Conservation (phyloP, 208 protist species). For the Leishmania mexicana region DNA sequence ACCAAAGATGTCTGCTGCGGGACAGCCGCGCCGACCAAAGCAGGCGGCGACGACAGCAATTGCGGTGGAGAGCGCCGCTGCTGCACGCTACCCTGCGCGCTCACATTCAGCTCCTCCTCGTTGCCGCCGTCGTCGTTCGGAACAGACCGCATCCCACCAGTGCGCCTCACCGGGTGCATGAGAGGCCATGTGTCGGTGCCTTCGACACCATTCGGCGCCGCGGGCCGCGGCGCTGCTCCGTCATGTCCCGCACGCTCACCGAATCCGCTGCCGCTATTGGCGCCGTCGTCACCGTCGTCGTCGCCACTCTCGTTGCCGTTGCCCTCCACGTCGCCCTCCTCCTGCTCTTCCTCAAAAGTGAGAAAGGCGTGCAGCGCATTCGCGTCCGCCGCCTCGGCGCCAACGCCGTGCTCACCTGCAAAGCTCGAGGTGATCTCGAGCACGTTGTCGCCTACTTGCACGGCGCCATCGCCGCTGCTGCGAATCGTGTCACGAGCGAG, state of each 20-base stretch:
- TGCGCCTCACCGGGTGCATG: conserved; percentile 7
- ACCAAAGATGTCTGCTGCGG: background rate
- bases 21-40: background rate
- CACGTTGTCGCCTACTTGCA: background rate
- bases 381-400: background rate
- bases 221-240: background rate
- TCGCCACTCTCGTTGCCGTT: background rate
- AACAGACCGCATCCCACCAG: background rate
- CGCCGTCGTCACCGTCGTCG: background rate
- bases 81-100: background rate
- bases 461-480: background rate
- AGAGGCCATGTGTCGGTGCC: background rate
- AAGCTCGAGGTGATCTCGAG: background rate
- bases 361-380: background rate
- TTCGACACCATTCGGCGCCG: background rate
- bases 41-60: background rate
- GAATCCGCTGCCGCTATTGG: background rate
- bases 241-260: background rate
- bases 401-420: background rate
- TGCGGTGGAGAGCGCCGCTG: background rate
- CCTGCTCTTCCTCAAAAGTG: background rate
- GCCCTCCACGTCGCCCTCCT: background rate
- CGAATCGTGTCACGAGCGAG: background rate
- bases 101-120: conserved; percentile 1
- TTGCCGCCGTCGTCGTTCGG: background rate